Base-by-base conservation (phyloP, 495 filamentous ascomycete genomes). In the Cercophora scortea region DNA sequence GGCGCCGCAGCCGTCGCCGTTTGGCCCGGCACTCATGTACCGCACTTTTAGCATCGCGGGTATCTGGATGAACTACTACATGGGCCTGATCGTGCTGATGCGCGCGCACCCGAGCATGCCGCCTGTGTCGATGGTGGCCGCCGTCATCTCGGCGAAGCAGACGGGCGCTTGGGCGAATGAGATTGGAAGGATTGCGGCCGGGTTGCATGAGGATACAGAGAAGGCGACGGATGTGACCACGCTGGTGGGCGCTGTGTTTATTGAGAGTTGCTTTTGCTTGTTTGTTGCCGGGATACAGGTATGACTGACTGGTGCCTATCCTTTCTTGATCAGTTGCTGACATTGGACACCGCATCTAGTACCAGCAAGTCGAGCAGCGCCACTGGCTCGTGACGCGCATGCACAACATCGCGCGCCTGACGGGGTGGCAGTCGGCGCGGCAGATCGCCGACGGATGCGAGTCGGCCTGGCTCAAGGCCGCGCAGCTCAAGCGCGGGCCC, bases 21-120 rank as follows among this genome's bases (percentile, higher is more conserved):
- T 96, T 56, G 93, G 93, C 1, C 78, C 82, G 1, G 86, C 91
- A 3, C 73, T 89, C 4, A 82, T 87, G 60, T 96, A 92, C 65
- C 81, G 90, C 39, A 90, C 87, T 1, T 89, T 89, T 65, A 84
- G 82, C 18, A 93, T 96, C 58, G 87, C 86, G 12, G 84, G 87
- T 36, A 75, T 97, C 17, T 92, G 89, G 84, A 83, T 82, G 59
- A 83, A 88, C 49, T 95, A 85, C 63, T 86, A 91, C 69, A 86
- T 87, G 65, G 84, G 82, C 3, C 76, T 88, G 32, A 90, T 98
- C 46, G 71, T 92, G 44, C 77, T 89, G 17, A 71, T 89, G 46
- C 78, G 93, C 36, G 71, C 85, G 0, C 90, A 95, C 56, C 93
- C 93, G 0, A 80, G 77, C 2, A 95, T 96, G 90, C 93, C 90